phyloP scores from a whole-genome alignment of 805 yeast genomes.

The Lipomyces chichibuensis region DNA sequence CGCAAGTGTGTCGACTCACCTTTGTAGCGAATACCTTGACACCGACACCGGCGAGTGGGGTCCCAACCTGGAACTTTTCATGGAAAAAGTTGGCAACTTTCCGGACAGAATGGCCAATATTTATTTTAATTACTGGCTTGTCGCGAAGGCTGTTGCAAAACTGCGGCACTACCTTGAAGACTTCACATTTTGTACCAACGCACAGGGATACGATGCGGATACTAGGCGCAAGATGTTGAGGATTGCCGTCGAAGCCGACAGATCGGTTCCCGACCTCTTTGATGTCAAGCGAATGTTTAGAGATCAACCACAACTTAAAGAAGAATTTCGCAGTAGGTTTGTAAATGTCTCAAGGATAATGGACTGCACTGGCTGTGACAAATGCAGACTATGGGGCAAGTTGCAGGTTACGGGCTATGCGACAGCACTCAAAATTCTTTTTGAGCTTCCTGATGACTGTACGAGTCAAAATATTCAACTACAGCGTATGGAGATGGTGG shows the following conservation, averaged over 20 bases:
- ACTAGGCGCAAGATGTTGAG: constrained; percentile 52
- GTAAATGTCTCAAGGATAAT: constrained; percentile 87
- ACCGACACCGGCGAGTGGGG: constrained; percentile 75
- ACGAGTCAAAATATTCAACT: constrained; percentile 57
- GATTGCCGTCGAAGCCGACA: constrained; percentile 46
- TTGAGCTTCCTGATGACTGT: constrained; percentile 65
- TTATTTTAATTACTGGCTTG: constrained; percentile 88
- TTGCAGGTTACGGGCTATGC: constrained; percentile 97
- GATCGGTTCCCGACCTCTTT: constrained; percentile 44
- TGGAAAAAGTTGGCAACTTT: constrained; percentile 85
- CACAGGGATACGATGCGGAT: constrained; percentile 47
- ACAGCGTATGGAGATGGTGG: constrained; percentile 82
- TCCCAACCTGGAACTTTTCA: constrained; percentile 79
- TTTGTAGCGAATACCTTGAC: constrained; percentile 79
- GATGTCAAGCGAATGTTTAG: constrained; percentile 55
- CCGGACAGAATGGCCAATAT: constrained; percentile 88
- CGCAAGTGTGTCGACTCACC: constrained; percentile 90
- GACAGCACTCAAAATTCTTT: constrained; percentile 86
- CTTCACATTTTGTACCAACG: constrained; percentile 51
- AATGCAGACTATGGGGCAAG: constrained; percentile 98
- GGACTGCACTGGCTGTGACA: constrained; percentile 99
- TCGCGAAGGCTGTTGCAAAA: constrained; percentile 79
- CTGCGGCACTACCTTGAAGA: constrained; percentile 57
- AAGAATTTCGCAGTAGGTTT: constrained; percentile 83
- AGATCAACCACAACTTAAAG: constrained; percentile 58